A percentile compares a stretch with the other conserved stretches of the same genome.
Conservation (phyloP, 2,329 filamentous ascomycete genomes). For the Aspergillus brasiliensis region DNA sequence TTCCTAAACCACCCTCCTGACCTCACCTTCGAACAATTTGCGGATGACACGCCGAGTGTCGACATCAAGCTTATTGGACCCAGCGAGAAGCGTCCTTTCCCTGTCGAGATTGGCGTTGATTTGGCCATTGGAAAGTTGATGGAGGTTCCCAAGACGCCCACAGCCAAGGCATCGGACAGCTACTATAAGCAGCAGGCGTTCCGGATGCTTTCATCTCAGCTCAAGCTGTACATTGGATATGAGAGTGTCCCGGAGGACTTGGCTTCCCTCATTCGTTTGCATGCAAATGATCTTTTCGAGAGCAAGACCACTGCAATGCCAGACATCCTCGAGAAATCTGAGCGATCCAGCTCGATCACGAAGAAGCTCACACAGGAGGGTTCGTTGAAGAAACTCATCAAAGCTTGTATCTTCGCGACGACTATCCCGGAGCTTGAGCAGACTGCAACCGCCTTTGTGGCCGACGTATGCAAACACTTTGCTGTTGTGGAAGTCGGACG, state of each 20-base stretch:
- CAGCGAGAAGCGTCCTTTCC: conserved; percentile 84
- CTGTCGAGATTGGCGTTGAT: conserved; percentile 81
- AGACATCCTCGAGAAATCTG: conserved; percentile 69
- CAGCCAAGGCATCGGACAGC: conserved; percentile 65
- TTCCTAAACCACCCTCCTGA: conserved; percentile 88
- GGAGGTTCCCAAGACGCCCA: conserved; percentile 68
- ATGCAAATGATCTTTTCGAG: conserved; percentile 80
- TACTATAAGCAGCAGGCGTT: conserved; percentile 95
- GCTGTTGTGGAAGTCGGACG: conserved; percentile 85
- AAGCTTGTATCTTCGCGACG: conserved; percentile 82
- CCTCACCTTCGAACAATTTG: conserved; percentile 79
- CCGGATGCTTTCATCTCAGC: conserved; percentile 80
- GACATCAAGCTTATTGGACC: conserved; percentile 88
- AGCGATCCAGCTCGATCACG: conserved; percentile 77
- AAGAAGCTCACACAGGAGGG: conserved; percentile 87
- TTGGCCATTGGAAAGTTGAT: conserved; percentile 84
- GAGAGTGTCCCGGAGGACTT: conserved; percentile 90
- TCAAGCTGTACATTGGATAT: conserved; percentile 86
- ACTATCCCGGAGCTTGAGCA: conserved; percentile 79
- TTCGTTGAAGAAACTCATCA: conserved; percentile 81
- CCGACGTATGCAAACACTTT: conserved; percentile 85
- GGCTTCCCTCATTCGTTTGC: conserved; percentile 77
- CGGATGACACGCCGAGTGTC: conserved; percentile 85
- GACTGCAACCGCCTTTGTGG: conserved; percentile 73
- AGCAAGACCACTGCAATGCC: conserved; percentile 72